Evolutionary conservation across 352 stramenopile species (phyloP), one percentile per base, ranked within the genome.

Genomic region (Phytophthora foliorum): DNA sequence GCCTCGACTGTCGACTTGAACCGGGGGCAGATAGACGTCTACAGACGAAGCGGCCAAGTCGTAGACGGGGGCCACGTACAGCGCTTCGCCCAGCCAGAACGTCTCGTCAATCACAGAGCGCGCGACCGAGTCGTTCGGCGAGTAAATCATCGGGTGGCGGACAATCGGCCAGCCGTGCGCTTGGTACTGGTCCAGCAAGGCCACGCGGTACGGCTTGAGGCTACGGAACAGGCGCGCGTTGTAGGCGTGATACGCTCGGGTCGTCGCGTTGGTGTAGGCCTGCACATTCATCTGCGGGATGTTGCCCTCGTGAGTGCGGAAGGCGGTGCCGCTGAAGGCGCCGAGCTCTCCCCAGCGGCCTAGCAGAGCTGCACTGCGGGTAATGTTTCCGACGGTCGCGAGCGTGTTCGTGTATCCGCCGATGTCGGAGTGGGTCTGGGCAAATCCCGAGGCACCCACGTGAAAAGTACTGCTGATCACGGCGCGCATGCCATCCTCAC

Each of bases 281-380:
- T 72, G 67, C 17, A 68, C 61, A 52, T 72, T 72, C 62, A 71
- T 50, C 50, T 71, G 54, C 24, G 62, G 67, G 44, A 72, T 75
- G 51, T 75, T 72, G 48, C 67, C 67, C 22, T 75, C 67, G 34
- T 75, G 67, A 13, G 67, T 75, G 10, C 67, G 60, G 67, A 75
- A 75, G 22, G 60, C 67, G 1, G 67, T 66, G 19, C 60, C 60
- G 14, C 67, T 67, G 34, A 75, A 75, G 10, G 67, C 67, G 16
- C 60, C 61, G 32, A 70, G 67, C 36, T 75, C 67, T 29, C 67
- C 61, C 67, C 67, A 75, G 16, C 67, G 67, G 13, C 67, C 67
- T 2, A 75, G 61, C n/a, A 75, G 24, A 11, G 67, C 52, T 34
- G 61, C 55, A 17, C 50, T 71, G 13, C 67, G 67, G 16, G 67